Conservation (phyloP, 169 alveolate species). For the Amoebophrya sp. region DNA sequence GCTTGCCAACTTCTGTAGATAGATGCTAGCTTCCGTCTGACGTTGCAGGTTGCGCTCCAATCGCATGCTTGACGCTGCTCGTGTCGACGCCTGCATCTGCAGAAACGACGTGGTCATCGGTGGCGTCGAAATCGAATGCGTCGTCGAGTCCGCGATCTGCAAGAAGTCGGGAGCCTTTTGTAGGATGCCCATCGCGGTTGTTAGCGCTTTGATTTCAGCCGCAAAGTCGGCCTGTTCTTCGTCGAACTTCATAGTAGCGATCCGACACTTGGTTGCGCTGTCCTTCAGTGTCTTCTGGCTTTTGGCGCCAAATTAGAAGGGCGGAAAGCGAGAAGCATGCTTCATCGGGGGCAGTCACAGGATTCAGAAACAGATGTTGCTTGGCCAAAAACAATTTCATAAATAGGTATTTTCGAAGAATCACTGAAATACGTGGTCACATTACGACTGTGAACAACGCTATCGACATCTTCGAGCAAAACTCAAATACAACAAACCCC, state of each 20-base stretch:
- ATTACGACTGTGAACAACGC: no score
- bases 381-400: no score
- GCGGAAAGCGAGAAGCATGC: no score
- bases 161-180: not conserved
- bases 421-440: no score
- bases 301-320: no score
- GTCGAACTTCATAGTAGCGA: not conserved
- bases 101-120: not conserved
- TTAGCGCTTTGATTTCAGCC: not conserved
- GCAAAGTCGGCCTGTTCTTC: conserved; percentile 6
- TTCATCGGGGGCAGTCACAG: no score
- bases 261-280: not conserved
- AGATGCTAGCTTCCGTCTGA: not conserved
- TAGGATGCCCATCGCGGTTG: not conserved
- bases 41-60: not conserved
- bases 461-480: no score
- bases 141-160: not conserved
- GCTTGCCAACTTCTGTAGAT: not conserved
- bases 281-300: not conserved
- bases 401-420: no score
- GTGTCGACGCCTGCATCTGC: not conserved
- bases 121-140: not conserved
- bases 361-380: no score
- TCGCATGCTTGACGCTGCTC: not conserved
- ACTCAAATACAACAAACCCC: no score